These are phyloP conservation scores for Abrus pulchellus DNA, from an alignment of 306 rosid species.

Conservation along the genomic window DNA sequence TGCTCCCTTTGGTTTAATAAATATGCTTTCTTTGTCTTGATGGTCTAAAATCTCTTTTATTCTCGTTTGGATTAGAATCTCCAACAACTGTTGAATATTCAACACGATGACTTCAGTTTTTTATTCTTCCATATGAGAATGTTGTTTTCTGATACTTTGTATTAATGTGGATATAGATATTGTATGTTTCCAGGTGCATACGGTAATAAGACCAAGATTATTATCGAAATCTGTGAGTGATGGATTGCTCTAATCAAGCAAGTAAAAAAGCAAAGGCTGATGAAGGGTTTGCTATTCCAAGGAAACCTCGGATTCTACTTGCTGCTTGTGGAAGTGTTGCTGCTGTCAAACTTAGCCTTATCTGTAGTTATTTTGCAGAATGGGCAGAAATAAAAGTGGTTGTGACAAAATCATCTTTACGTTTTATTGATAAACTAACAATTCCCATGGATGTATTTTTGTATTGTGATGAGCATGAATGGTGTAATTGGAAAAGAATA, in stretches of 20 bases:
- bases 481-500: conserved; percentile 70
- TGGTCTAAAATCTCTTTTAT: neutral
- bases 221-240: conserved; percentile 46
- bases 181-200: neutral
- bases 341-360: conserved; percentile 67
- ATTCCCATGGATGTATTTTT: conserved; percentile 57
- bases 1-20: conserved; percentile 3
- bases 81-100: neutral
- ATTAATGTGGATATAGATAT: neutral
- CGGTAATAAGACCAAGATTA: conserved; percentile 3
- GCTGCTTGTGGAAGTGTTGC: conserved; percentile 88
- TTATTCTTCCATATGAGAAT: neutral
- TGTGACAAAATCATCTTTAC: conserved; percentile 65
- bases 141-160: conserved; percentile 24
- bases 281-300: conserved; percentile 30
- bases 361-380: conserved; percentile 64
- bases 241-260: conserved; percentile 60
- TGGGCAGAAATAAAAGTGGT: conserved; percentile 88
- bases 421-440: conserved; percentile 64
- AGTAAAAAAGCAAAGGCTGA: conserved; percentile 47
- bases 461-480: conserved; percentile 71
- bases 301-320: conserved; percentile 84
- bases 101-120: neutral
- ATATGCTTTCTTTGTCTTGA: conserved; percentile 5
- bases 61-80: neutral